Evolutionary conservation across 441 rosid species (phyloP).

Genomic region (Daphne laureola): DNA sequence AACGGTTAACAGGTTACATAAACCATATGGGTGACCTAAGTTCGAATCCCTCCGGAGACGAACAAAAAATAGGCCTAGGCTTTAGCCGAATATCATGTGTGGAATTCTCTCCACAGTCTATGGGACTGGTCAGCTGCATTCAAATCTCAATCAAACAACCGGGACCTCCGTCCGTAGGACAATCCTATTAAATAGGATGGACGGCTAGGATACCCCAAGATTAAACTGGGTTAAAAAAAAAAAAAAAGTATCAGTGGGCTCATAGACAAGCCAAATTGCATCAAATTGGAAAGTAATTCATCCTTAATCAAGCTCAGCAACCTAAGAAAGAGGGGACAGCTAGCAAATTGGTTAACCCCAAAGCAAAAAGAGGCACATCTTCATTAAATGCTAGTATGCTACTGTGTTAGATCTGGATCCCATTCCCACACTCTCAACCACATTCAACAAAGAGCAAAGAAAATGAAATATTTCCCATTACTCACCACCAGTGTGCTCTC

Average conservation of each 20-base stretch:
- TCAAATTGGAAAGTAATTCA: conserved; percentile 63
- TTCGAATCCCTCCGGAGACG: too few relatives aligned
- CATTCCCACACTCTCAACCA: conserved; percentile 50
- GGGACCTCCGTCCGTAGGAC: too few relatives aligned
- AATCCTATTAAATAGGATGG: too few relatives aligned
- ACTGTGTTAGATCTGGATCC: conserved; percentile 52
- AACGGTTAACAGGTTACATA: too few relatives aligned
- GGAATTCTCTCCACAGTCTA: too few relatives aligned
- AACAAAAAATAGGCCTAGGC: too few relatives aligned
- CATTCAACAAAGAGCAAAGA: conserved; percentile 51
- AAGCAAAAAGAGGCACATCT: conserved; percentile 75
- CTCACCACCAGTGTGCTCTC: conserved; percentile 38
- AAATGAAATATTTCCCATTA: conserved; percentile 65
- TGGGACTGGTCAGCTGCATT: too few relatives aligned
- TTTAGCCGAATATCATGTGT: too few relatives aligned
- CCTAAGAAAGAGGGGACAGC: conserved; percentile 56
- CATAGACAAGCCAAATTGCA: conserved; percentile 74
- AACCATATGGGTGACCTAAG: too few relatives aligned
- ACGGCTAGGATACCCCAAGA: too few relatives aligned
- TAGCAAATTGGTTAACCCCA: conserved; percentile 68
- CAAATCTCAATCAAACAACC: too few relatives aligned
- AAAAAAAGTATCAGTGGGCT: conserved; percentile 72
- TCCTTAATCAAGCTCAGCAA: conserved; percentile 63
- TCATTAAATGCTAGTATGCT: conserved; percentile 69
- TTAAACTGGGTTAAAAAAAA: too few relatives aligned